Base-by-base conservation (phyloP, 306 rosid species). In the Amphicarpaea edgeworthii region DNA sequence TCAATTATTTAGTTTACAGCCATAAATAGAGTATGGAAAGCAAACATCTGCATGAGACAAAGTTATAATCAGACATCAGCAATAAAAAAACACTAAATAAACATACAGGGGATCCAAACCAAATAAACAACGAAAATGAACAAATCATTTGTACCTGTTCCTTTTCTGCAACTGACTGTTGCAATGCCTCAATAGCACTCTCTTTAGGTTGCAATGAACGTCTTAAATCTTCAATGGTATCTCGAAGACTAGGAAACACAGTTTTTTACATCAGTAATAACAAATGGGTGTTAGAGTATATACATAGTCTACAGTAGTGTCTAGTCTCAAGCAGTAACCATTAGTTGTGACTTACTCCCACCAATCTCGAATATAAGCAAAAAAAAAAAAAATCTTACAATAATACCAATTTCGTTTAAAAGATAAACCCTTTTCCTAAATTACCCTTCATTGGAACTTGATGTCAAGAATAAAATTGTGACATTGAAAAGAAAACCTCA, bases 151-250 rank as follows among this genome's bases (percentile, higher is more conserved):
- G 30, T 79, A 92, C 99, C 96, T 92, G 99, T 55, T 96, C 99
- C 91, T 90, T 92, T 87, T 96, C 99, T 28, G 78, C 74, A 72
- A 90, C 88, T 61, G 96, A 88, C 47, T 82, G 92, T 68, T 90
- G 97, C 88, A 92, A 85, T 73, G 86, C 86, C 83, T 90, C 98
- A 12, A 96, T 34, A 64, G 96, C 98, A 76, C 79, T 86, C 85
- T 96, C 98, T 82, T 90, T 96, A 54, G 99, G 99, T 81, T 90
- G 88, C 83, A 96, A 55, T 38, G 96, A 89, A 77, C 86, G 80
- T 64, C 93, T 88, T 72, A 92, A 77, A 58, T 96, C 99, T 86
- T 92, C 99, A 82, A 90, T 77, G 82, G 93, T 92, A 82, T 96
- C 99, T 50, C 98, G 92, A 68, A 96, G 93, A 76, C 99, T 96